Base-by-base conservation (phyloP, 805 yeast genomes). In the Teunomyces aglyptinius region DNA sequence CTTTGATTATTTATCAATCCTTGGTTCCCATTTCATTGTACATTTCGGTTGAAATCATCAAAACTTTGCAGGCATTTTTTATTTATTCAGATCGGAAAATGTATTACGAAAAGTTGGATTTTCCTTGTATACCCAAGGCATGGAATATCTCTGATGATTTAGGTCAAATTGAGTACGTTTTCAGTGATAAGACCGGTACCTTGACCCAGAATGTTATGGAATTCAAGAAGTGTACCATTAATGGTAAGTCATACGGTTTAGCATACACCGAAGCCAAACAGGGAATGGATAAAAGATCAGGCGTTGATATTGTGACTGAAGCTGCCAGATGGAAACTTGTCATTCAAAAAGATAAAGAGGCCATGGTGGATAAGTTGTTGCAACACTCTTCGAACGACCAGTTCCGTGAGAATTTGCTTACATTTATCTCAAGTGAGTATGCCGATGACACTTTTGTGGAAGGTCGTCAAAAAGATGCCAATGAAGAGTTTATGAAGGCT, bases 141-240 rank as follows among this genome's bases (percentile, higher is more conserved):
- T 87, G 95, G 95, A 84, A 81, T 59, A 86, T 87, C 38, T 84
- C 91, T 2, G 95, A 87, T 71, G 95, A 87, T 65, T 70, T 87
- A 56, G 95, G 95, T 27, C 95, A 87, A 63, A 83, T 87, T 53
- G 96, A 87, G 61, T 87, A 87, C 60, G 81, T 87, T 41, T 87
- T 87, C 63, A 83, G 89, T 66, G 95, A 86, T 67, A 86, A 86
- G 61, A 86, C 95, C 0, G 95, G 95, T 50, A 86, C 95, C 1
- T 67, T 86, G 56, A 86, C 95, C 1, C 94, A 86, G 61, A 86
- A 86, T 59, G 80, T 86, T 22, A 87, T 87, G 96, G 94, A 87
- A 60, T 86, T 85, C 64, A 87, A 86, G 55, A 87, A 86, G 60
- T 82, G 89, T 63, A 81, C 94, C 3, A 82, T 87, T 44, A 81